Base-by-base conservation (phyloP, 176 grass and related monocot species). In the Pontederia crassipes region DNA sequence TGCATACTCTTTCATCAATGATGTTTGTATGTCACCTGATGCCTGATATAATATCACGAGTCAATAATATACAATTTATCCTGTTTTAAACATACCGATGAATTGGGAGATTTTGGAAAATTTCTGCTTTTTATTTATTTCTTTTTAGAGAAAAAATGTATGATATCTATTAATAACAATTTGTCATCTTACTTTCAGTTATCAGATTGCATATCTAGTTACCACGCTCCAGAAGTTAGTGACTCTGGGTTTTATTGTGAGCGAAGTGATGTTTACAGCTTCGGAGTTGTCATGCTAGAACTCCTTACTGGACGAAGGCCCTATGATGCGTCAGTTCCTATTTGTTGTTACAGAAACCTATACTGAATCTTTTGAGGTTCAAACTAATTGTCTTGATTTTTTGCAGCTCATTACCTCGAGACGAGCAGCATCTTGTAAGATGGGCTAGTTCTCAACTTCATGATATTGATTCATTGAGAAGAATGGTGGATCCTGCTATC, bases 201-300 rank as follows among this genome's bases (percentile, higher is more conserved):
- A 18, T 82, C 79, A 68, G 84, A 79, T 54, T 67, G 75, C 11
- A 79, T 62, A 15, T 13, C 13, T 48, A 82, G 75, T 82, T 89
- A 82, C 45, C 76, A 95, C 57, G 85, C 85, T 49, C 89, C 89
- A 65, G 85, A 95, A 72, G 68, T 89, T 46, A 80, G 77, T n/a
- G 81, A 85, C 52, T 85, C 69, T 71, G 69, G 54, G 60, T 62
- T 40, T 54, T 74, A 67, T 72, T 80, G 78, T 62, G 54, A 55
- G 49, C 66, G 72, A 72, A 85, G 89, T 47, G 89, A 95, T 62
- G 78, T 95, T 59, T 95, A 95, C 46, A 89, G 85, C 80, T 95
- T 95, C 28, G 89, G 85, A 57, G 79, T 95, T 66, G 81, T 95
- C 29, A 76, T 95, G 89, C 69, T 95, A 74, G 81, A 95, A 66